Evolutionary conservation across 371 early-diverging fungal genomes (phyloP).

Genomic region (Rhizomucor pusillus): DNA sequence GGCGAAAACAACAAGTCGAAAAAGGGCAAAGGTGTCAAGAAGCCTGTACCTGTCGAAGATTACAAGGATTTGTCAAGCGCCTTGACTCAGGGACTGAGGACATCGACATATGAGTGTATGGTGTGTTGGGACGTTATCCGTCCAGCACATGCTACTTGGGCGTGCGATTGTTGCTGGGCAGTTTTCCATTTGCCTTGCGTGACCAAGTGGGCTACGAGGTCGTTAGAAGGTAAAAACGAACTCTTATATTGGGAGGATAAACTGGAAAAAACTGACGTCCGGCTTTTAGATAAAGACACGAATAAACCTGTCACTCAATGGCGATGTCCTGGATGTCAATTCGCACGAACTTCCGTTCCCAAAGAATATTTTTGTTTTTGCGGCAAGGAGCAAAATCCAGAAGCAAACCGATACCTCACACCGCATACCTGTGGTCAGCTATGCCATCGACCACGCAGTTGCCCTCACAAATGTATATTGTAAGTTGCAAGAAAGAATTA

Average conservation of each 20-base stretch:
- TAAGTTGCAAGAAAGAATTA: constrained; percentile 27
- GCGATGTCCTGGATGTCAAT: constrained; percentile 96
- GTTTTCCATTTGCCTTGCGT: constrained; percentile 85
- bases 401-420: constrained; percentile 56
- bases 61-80: constrained; percentile 57
- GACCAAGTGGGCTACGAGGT: constrained; percentile 71
- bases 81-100: constrained; percentile 61
- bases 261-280: neutral
- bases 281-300: constrained; percentile 22
- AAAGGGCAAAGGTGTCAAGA: constrained; percentile 9
- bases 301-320: constrained; percentile 51
- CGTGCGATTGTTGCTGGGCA: constrained; percentile 86
- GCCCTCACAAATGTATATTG: constrained; percentile 68
- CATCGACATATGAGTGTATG: constrained; percentile 88
- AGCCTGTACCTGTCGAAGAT: constrained; percentile 17
- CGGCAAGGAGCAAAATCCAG: constrained; percentile 75
- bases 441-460: constrained; percentile 64
- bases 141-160: constrained; percentile 73
- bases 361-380: constrained; percentile 84
- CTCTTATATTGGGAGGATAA: too few relatives aligned
- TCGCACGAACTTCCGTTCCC: constrained; percentile 63
- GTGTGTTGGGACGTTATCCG: constrained; percentile 87
- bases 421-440: constrained; percentile 86
- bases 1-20: constrained; percentile 4
- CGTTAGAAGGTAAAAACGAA: constrained; percentile 48